These are phyloP conservation scores for Phytopythium cucurbitacearum DNA, from an alignment of 352 stramenopile species.

Conservation along the genomic window DNA sequence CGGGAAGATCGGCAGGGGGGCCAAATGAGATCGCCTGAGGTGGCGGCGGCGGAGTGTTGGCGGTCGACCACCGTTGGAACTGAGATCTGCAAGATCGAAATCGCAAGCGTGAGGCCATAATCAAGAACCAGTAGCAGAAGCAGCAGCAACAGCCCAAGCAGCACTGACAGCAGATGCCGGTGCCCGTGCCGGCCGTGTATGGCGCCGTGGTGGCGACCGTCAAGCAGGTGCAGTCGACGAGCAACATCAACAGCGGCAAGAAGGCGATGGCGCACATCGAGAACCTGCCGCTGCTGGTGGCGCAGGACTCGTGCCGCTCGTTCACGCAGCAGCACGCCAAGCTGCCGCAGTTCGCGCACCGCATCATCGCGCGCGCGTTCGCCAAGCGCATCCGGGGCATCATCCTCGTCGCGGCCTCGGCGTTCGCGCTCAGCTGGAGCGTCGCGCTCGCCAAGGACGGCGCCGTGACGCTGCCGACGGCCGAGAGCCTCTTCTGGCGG, in stretches of 20 bases:
- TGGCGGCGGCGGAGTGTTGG: too few relatives aligned
- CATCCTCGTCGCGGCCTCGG: conserved; percentile 43
- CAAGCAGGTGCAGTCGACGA: conserved; percentile 10
- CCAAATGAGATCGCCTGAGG: too few relatives aligned
- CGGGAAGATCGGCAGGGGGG: too few relatives aligned
- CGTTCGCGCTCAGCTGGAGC: conserved; percentile 57
- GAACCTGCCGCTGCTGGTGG: conserved; percentile 34
- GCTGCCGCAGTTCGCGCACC: conserved; percentile 27
- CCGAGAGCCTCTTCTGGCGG: conserved; percentile 70
- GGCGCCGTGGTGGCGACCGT: conserved; percentile 19
- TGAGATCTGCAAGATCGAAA: too few relatives aligned
- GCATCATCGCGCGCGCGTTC: conserved; percentile 17
- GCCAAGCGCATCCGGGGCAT: conserved; percentile 24
- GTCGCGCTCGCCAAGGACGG: conserved; percentile 54
- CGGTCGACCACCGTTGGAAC: too few relatives aligned
- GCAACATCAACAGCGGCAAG: conserved; percentile 28
- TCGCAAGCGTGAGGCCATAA: neutral
- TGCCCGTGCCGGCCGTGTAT: conserved; percentile 25
- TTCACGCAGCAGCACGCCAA: conserved; percentile 19
- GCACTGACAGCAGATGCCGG: too few relatives aligned
- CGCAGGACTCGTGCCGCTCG: conserved; percentile 19
- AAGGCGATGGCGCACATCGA: conserved; percentile 35
- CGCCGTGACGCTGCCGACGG: conserved; percentile 39
- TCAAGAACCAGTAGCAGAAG: neutral
- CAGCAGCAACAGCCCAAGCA: too few relatives aligned